Evolutionary conservation across 768 basidiomycete species (phyloP).

Genomic region (Mrakia frigida): DNA sequence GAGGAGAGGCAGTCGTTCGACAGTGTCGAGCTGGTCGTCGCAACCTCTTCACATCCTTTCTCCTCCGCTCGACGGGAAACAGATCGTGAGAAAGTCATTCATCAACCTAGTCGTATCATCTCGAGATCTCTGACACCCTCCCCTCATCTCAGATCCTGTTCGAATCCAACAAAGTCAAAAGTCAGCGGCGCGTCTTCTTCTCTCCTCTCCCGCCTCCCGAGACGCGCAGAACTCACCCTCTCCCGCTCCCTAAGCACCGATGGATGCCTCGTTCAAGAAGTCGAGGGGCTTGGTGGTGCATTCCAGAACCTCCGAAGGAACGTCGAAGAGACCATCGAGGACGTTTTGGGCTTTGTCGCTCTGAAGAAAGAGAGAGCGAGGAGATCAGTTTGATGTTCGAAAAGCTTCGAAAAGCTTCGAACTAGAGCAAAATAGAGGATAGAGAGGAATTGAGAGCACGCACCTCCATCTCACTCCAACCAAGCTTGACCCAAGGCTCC

Average conservation of each 20-base stretch:
- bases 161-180: not conserved
- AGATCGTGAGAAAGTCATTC: not conserved
- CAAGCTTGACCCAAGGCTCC: slow-evolving; percentile 30
- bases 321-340: slow-evolving; percentile 11
- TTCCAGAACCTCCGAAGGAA: slow-evolving; percentile 17
- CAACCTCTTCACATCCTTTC: not conserved
- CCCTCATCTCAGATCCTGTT: not conserved
- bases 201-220: not conserved
- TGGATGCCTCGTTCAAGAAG: slow-evolving; percentile 6
- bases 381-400: too few species aligned
- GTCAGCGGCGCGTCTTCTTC: not conserved
- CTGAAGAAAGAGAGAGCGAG: not conserved
- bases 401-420: too few species aligned
- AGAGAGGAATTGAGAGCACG: not conserved
- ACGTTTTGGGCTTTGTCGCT: slow-evolving; percentile 9
- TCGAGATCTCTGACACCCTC: not conserved
- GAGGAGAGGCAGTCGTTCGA: too few species aligned
- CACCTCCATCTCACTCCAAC: slow-evolving; percentile 21
- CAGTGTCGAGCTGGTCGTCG: too few species aligned
- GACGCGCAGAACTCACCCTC: not conserved
- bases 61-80: not conserved
- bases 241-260: not conserved
- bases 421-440: not conserved
- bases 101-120: not conserved
- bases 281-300: slow-evolving; percentile 26